Base-by-base conservation (phyloP, 352 stramenopile species). In the Lagenidium giganteum region DNA sequence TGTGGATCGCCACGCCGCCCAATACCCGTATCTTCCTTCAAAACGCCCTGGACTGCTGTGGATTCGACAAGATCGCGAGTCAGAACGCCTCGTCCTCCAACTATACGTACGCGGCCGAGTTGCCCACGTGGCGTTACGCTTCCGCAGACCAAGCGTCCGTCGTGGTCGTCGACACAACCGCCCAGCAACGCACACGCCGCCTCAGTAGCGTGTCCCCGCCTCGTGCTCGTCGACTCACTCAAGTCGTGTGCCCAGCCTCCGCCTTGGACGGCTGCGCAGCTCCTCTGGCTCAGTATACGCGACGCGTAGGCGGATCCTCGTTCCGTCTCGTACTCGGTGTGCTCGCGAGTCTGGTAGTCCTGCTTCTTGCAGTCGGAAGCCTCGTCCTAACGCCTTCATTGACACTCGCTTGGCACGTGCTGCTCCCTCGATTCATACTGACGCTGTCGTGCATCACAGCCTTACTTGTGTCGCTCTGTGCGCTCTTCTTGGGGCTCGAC, bases 401-500 rank as follows among this genome's bases (percentile, higher is more conserved):
- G 11, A 2, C 20, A 17, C 18, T 7, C 18, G 6, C 16, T 27
- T 29, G n/a, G 24, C 20, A 50, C 5, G 4, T 50, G 2, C n/a
- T n/a, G n/a, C n/a, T n/a, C n/a, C n/a, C n/a, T n/a, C n/a, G n/a
- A n/a, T n/a, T n/a, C n/a, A n/a, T n/a, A n/a, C n/a, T n/a, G n/a
- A n/a, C n/a, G n/a, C 4, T 57, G 24, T 20, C 54, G 3, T 46
- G 29, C 22, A 20, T 36, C 14, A 13, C 42, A n/a, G 28, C 28
- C 1, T 16, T 52, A 5, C 36, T 67, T 16, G 40, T 51, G 5
- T 30, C 57, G 8, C 49, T 71, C 4, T 47, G 33, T 2, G 32
- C 48, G 26, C 41, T 52, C 12, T 54, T 64, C 24, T 20, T 71
- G 3, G 57, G 56, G 2, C 43, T 71, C n/a, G 61, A 71, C 35